phyloP scores from a whole-genome alignment of 805 yeast genomes.

The Metschnikowia hibisci region DNA sequence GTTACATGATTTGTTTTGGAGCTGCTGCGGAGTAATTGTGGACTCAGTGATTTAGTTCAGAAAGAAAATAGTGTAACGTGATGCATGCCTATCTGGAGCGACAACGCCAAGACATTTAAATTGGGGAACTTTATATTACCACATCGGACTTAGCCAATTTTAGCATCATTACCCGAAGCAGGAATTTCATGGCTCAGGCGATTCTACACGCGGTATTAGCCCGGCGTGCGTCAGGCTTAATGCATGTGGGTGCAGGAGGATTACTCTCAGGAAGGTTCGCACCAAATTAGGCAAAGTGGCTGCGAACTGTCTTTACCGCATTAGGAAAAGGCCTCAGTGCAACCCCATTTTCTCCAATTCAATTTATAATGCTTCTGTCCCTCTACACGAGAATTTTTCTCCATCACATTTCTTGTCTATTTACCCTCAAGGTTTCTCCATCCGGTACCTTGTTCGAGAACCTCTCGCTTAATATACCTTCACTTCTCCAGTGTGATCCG shows the following conservation, averaged over 20 bases:
- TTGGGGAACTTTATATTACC: not conserved
- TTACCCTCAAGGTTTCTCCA: not conserved
- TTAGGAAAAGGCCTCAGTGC: slow-evolving; percentile 9
- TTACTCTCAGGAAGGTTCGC: not conserved
- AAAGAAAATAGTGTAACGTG: too few species aligned
- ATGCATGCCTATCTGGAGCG: not conserved
- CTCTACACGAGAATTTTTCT: not conserved
- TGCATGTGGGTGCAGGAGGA: slow-evolving; percentile 1
- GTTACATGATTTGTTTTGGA: too few species aligned
- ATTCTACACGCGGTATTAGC: not conserved
- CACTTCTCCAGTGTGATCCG: not conserved
- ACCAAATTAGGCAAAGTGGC: slow-evolving; percentile 15
- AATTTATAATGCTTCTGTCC: slow-evolving; percentile 9
- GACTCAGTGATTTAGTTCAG: too few species aligned
- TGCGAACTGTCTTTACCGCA: slow-evolving; percentile 17
- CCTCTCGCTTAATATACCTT: slow-evolving; percentile 3
- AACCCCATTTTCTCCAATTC: not conserved
- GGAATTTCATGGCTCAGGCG: slow-evolving; percentile 2
- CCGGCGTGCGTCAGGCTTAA: not conserved
- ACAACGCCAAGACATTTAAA: not conserved
- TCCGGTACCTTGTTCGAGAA: slow-evolving; percentile 3
- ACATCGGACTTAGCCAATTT: not conserved
- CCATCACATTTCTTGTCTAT: not conserved
- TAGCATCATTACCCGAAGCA: slow-evolving; percentile 1
- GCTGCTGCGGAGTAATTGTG: too few species aligned